Evolutionary conservation across 2,329 filamentous ascomycete genomes (phyloP), one percentile per base, ranked within the genome.

Genomic region (Diplocarpon rosae): DNA sequence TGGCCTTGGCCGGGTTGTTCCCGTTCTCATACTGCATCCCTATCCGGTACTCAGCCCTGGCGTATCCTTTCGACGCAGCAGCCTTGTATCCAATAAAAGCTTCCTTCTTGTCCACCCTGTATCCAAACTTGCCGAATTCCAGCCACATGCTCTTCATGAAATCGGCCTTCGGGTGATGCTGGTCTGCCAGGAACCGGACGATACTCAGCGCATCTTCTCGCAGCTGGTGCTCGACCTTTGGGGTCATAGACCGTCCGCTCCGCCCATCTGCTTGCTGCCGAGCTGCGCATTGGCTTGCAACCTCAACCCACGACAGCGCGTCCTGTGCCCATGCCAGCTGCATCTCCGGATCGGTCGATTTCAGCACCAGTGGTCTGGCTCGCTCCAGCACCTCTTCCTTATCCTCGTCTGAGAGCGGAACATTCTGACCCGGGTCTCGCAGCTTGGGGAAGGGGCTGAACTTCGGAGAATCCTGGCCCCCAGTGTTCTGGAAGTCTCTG

Each of bases 1-100:
- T 80, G 5, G 92, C 92, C 63, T 94, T 95, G 51, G 81, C 75
- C 48, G 88, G 82, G 59, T 98, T 90, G 60, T 94, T 94, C 4
- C 88, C 90, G 62, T 85, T 88, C 66, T 98, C 92, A 62, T 89
- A 96, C 46, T 95, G 83, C 90, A 96, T 98, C 51, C 92, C 92
- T 67, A 98, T 94, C 37, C 92, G 80, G 64, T 98, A 98, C 64
- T 96, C 87, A 15, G 92, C 89, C 56, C 92, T 75, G 16, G 83
- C 78, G 66, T 89, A 94, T 46, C 87, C 87, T 56, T 85, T 80
- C 56, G 89, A 83, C 27, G 87, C 83, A n/a, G 92, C 85, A 57
- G 82, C 74, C 50, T 80, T 79, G 66, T 96, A 98, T 57, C 83
- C 85, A 49, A 80, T 68, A 62, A 93, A 96, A 7, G 92, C 90